Base-by-base conservation (phyloP, 2,329 filamentous ascomycete species). In the Ophiostoma pallidulum region DNA sequence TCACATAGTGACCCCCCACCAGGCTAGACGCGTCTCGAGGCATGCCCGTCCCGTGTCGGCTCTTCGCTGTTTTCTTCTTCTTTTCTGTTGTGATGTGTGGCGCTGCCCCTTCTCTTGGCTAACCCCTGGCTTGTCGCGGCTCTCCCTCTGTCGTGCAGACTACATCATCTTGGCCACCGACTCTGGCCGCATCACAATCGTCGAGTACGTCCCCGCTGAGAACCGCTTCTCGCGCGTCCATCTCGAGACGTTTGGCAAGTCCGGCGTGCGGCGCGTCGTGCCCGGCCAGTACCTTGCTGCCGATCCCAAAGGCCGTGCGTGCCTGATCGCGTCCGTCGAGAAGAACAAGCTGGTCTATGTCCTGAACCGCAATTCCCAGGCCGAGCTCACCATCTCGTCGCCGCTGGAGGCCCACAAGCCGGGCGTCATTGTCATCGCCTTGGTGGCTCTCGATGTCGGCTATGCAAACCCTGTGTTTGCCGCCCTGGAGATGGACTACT, bases 281-380 rank as follows among this genome's bases (percentile, higher is more conserved):
- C 92, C 94, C 3, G 92, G 94, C 51, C 89, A 99, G 65, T 98
- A 96, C 61, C 77, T 99, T 24, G 92, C 91, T 7, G 87, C 88
- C 45, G 92, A 99, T 60, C 92, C 92, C 24, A 95, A 95, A 66
- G 92, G 92, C 48, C 81, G 92, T 69, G 94, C 94, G 47, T 95
- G 91, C 62, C 75, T 99, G 62, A 86, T 97, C 52, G 89, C 92
- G 9, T 91, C 90, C 5, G 77, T 91, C 47, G 94, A 99, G 70
- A 98, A 98, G 77, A 98, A 97, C 71, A 98, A 98, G 71, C 84
- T 99, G 48, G 92, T 98, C 57, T 99, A 98, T 67, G 91, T 98
- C 59, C 75, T 98, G 57, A 97, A 97, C 66, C 84, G 94, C 55
- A 94, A 95, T 67, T 79, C 89, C 3, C 88, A 97, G 66, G 90